These are phyloP conservation scores for Triangularia setosa DNA, from an alignment of 2,329 filamentous ascomycete genomes.

Conservation along the genomic window DNA sequence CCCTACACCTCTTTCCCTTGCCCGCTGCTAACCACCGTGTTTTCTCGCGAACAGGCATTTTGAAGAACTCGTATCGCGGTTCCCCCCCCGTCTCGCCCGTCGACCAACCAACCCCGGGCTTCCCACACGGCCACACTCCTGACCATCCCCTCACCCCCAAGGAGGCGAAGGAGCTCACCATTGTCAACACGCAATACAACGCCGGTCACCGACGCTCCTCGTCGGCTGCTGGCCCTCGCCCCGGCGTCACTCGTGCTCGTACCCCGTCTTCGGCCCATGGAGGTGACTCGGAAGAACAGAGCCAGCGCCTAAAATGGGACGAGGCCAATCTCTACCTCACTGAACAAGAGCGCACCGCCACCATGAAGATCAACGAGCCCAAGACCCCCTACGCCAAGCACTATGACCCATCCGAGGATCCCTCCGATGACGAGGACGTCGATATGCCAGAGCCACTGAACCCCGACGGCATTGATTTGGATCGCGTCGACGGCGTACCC, in stretches of 20 bases:
- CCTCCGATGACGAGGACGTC: constrained; percentile 73
- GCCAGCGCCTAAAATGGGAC: constrained; percentile 91
- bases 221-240: constrained; percentile 59
- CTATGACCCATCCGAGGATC: constrained; percentile 86
- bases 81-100: constrained; percentile 51
- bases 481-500: constrained; percentile 55
- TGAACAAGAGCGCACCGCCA: constrained; percentile 89
- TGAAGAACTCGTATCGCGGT: constrained; percentile 79
- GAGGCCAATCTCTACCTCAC: constrained; percentile 96
- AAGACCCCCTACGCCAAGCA: constrained; percentile 95
- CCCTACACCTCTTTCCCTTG: neutral
- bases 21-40: neutral
- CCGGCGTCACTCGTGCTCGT: constrained; percentile 64
- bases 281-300: constrained; percentile 45
- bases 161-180: constrained; percentile 88
- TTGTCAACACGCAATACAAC: constrained; percentile 93
- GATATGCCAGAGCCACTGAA: constrained; percentile 63
- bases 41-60: constrained; percentile 64
- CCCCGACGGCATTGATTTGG: constrained; percentile 62
- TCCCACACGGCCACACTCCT: constrained; percentile 6
- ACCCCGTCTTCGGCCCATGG: constrained; percentile 42
- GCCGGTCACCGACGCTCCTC: constrained; percentile 84
- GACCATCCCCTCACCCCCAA: constrained; percentile 63
- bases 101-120: constrained; percentile 23
- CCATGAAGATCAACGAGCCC: constrained; percentile 98